phyloP scores from a whole-genome alignment of 768 basidiomycete genomes.

The Kwoniella heveanensis region DNA sequence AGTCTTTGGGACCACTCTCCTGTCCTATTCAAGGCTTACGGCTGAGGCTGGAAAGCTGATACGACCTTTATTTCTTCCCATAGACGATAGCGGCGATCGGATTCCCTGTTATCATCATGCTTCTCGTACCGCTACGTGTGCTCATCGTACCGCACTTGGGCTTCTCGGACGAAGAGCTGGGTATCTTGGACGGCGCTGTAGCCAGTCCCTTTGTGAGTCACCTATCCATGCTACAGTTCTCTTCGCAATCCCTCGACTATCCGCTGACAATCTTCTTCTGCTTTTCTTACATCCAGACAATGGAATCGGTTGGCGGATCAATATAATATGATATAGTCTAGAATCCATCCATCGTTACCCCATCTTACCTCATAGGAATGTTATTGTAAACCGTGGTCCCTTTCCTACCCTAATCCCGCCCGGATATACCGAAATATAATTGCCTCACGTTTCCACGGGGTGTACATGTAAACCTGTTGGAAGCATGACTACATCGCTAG shows the following conservation, averaged over 20 bases:
- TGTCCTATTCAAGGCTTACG: too few relatives aligned
- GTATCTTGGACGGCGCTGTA: constrained; percentile 83
- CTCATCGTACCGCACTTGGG: constrained; percentile 69
- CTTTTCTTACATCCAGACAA: constrained; percentile 5
- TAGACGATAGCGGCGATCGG: constrained; percentile 73
- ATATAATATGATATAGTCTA: constrained; percentile 7
- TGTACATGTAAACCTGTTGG: too few relatives aligned
- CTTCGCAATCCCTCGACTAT: neutral
- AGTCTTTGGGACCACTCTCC: constrained; percentile 52
- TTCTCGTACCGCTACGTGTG: constrained; percentile 75
- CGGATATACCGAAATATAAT: too few relatives aligned
- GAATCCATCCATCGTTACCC: too few relatives aligned
- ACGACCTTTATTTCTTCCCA: neutral
- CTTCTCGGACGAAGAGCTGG: constrained; percentile 76
- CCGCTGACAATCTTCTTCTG: neutral
- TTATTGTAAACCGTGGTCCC: neutral
- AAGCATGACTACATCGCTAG: too few relatives aligned
- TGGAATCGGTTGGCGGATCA: constrained; percentile 25
- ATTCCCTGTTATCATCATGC: constrained; percentile 83
- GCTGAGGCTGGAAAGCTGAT: neutral
- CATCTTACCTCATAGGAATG: neutral
- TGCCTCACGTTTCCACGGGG: too few relatives aligned
- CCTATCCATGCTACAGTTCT: too few relatives aligned
- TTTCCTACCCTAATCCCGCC: too few relatives aligned
- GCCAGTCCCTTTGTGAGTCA: constrained; percentile 60